Evolutionary conservation across 495 filamentous ascomycete species (phyloP), one percentile per base, ranked within the genome.

Genomic region (Entonaema liquescens): DNA sequence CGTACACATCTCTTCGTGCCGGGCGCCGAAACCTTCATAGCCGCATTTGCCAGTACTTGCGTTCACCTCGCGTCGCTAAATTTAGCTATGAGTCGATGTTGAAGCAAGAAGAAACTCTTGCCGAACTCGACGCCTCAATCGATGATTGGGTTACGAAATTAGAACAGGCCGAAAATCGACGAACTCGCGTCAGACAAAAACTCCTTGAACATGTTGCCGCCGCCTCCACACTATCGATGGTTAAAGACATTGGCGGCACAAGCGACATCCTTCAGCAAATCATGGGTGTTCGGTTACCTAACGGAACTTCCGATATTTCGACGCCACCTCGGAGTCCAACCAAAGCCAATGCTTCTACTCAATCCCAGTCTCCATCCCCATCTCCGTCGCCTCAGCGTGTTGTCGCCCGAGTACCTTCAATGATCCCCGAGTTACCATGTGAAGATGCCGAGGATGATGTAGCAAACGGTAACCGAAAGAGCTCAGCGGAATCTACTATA

Each of bases 141-240:
- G 91, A 93, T 68, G 89, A 91, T 70, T 93, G 91, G 89, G 85
- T 91, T 28, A 79, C 65, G 67, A 93, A 92, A 75, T 85, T 92
- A 3, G 91, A 92, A 68, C 86, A 88, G 62, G 89, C 89, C n/a
- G 91, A 93, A 80, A 91, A 92, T 72, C 82, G 90, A 68, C 85
- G 90, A 25, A 86, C 85, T 13, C 82, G 87, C 29, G 85, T 93
- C 25, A 86, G 89, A n/a, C 89, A 92, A 74, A 93, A 92, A 81
- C 82, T 93, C 2, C 84, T 93, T 2, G 90, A 93, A 76, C 91
- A 93, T 74, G 84, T 91, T 36, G 89, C 89, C 42, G 89, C 89
- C 25, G 88, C 89, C 9, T 75, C 78, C 59, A 83, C 80, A 6
- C 79, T 85, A n/a, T 74, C 80, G 6, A 35, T 75, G 28, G 64